Base-by-base conservation (phyloP, 208 protist genomes). In the Leptomonas pyrrhocoris region DNA sequence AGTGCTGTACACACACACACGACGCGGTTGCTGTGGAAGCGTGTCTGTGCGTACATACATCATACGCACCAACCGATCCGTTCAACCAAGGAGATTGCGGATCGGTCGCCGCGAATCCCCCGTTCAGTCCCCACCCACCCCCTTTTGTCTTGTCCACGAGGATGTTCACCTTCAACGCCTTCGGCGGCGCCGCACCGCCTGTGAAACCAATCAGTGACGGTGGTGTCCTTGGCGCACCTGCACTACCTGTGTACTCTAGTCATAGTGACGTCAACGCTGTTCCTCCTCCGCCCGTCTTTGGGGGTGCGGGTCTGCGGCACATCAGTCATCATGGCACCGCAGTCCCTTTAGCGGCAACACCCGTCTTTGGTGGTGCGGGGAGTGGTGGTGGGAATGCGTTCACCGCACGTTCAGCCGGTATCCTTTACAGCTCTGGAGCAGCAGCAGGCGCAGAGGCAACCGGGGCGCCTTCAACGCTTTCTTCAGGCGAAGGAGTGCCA, bases 121-220 rank as follows among this genome's bases (percentile, higher is more conserved):
- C n/a, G n/a, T n/a, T n/a, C n/a, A n/a, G n/a, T n/a, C n/a, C n/a
- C n/a, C n/a, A n/a, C n/a, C n/a, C n/a, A n/a, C n/a, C n/a, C n/a
- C n/a, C n/a, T n/a, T 38, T 38, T 38, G 34, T 38, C 34, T 38
- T 38, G 9, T 38, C 9, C 9, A 38, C 43, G 43, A 48, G 43
- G 4, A 74, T 74, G 68, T 58, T 74, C 23, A 9, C 51, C 4
- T 23, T 57, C 19, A 64, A 38, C n/a, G 23, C 43, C 25, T 54
- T 72, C 16, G 27, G 55, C 45, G 34, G 55, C n/a, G 40, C 38
- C 34, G 64, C 51, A 28, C 49, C 49, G 19, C 51, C 50, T 6
- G 25, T 12, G 3, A 48, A 48, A 2, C 16, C 43, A 48, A n/a
- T 19, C 16, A n/a, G 43, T 48, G 43, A 13, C 13, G 38, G 50